Evolutionary conservation across 495 filamentous ascomycete genomes (phyloP).

Genomic region (Bathelium albidoporum): DNA sequence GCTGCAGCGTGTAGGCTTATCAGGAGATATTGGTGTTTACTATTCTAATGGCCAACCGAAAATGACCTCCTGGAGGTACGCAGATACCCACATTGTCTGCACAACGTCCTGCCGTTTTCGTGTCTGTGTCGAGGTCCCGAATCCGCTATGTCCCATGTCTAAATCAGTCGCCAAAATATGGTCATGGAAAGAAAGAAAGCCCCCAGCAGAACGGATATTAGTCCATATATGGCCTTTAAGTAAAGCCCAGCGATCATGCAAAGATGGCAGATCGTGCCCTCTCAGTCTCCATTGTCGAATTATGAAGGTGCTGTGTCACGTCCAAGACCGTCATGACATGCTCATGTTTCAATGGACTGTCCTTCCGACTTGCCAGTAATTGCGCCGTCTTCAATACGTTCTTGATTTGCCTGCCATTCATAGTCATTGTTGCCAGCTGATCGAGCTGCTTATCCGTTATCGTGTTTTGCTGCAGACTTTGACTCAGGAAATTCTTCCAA

Average conservation of each 20-base stretch:
- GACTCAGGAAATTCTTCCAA: constrained; percentile 39
- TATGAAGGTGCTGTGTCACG: constrained; percentile 34
- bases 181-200: neutral
- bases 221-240: neutral
- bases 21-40: neutral
- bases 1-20: neutral
- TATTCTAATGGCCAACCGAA: neutral
- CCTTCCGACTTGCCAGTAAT: constrained; percentile 32
- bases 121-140: neutral
- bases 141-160: neutral
- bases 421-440: constrained; percentile 33
- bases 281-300: constrained; percentile 23
- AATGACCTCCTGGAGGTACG: no score
- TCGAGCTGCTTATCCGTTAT: constrained; percentile 36
- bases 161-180: neutral
- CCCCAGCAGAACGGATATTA: neutral
- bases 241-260: constrained; percentile 6
- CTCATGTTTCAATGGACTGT: constrained; percentile 28
- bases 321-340: constrained; percentile 41
- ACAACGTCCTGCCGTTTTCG: neutral
- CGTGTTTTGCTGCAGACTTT: constrained; percentile 18
- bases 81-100: neutral
- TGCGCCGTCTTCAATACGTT: constrained; percentile 51
- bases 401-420: constrained; percentile 58
- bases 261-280: constrained; percentile 14